A percentile compares a stretch with the other conserved stretches of the same genome.
Conservation (phyloP, 176 grass and related monocot genomes). For the Cenchrus purpureus region DNA sequence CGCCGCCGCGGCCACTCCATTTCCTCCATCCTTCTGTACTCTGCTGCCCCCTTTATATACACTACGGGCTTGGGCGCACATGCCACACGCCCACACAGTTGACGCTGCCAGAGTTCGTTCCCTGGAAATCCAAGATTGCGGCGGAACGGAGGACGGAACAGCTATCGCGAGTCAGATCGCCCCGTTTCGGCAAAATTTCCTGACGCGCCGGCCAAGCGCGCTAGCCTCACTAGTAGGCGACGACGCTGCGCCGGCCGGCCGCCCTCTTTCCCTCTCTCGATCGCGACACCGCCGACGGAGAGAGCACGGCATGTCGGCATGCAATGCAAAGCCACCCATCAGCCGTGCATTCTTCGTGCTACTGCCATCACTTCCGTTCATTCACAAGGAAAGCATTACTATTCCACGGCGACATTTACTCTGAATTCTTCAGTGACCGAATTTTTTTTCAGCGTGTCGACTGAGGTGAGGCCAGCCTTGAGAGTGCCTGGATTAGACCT, state of each 20-base stretch:
- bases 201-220: no score
- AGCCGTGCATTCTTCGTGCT: no score
- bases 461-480: background rate
- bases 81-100: background rate
- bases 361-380: no score
- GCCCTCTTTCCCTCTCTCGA: background rate
- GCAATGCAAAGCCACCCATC: background rate
- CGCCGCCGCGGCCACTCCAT: background rate
- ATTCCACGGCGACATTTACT: no score
- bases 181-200: background rate
- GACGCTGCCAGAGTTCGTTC: background rate
- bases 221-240: background rate
- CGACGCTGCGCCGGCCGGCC: background rate
- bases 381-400: no score
- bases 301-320: background rate
- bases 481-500: background rate
- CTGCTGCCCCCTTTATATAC: background rate
- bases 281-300: background rate
- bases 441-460: background rate
- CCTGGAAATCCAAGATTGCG: background rate
- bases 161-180: background rate
- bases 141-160: background rate
- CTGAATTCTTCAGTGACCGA: background rate
- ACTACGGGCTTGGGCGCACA: background rate
- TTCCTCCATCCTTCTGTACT: background rate